Evolutionary conservation across 371 early-diverging fungal genomes (phyloP).

Genomic region (Mucor velutinosus): DNA sequence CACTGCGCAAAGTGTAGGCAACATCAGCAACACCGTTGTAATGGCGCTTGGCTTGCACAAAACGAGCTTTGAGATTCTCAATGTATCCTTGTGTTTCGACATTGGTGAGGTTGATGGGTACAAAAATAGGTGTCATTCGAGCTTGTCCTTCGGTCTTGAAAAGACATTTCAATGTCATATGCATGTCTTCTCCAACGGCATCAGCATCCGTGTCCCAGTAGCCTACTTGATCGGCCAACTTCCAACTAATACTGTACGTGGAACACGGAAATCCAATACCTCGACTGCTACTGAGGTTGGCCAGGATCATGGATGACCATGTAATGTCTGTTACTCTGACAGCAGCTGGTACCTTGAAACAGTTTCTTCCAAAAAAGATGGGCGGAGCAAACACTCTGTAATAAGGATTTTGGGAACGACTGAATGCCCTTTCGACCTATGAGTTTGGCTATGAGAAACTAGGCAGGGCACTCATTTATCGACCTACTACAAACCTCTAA

Average conservation of each 20-base stretch:
- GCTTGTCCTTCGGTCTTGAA: constrained; percentile 62
- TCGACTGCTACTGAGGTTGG: constrained; percentile 61
- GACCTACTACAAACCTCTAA: constrained; percentile 21
- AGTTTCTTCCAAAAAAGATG: constrained; percentile 71
- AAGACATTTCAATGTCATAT: constrained; percentile 75
- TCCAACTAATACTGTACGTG: constrained; percentile 66
- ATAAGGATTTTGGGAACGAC: constrained; percentile 34
- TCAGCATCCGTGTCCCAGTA: constrained; percentile 76
- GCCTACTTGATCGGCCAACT: constrained; percentile 59
- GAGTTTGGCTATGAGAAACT: neutral
- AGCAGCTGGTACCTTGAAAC: constrained; percentile 65
- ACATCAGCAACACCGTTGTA: constrained; percentile 47
- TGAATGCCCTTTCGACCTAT: constrained; percentile 19
- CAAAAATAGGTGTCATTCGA: constrained; percentile 61
- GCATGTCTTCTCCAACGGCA: constrained; percentile 77
- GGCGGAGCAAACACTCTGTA: constrained; percentile 63
- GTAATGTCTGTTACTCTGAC: constrained; percentile 71
- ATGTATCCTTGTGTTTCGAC: constrained; percentile 59
- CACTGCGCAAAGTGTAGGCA: constrained; percentile 25
- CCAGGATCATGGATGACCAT: constrained; percentile 72
- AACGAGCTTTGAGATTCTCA: constrained; percentile 53
- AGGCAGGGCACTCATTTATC: neutral
- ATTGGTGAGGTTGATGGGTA: constrained; percentile 69
- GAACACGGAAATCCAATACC: constrained; percentile 71
- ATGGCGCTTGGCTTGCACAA: constrained; percentile 66